These are phyloP conservation scores for Scenedesmus sp. DNA, from an alignment of 163 green algal genomes.

Conservation along the genomic window DNA sequence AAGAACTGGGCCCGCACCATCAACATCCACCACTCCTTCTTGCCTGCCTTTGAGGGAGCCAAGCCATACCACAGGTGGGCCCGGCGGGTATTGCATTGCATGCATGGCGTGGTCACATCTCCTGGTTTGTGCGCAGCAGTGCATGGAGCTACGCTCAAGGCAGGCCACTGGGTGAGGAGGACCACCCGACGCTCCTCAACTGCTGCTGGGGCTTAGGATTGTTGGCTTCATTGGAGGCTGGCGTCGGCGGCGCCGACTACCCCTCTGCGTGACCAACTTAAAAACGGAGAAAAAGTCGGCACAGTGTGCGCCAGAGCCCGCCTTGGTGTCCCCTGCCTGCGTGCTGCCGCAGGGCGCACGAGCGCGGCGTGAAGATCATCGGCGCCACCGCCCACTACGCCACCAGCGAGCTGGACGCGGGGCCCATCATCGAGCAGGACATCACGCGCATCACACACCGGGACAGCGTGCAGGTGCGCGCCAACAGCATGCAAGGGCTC, in stretches of 20 bases:
- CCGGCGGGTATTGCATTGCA: neutral
- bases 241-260: too few species aligned
- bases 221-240: too few species aligned
- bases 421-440: conserved; percentile 70
- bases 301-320: too few species aligned
- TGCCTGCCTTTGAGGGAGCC: conserved; percentile 68
- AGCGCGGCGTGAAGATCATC: conserved; percentile 91
- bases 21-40: conserved; percentile 92
- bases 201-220: too few species aligned
- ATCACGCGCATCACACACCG: conserved; percentile 69
- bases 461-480: conserved; percentile 27
- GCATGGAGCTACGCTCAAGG: too few species aligned
- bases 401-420: conserved; percentile 79
- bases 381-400: conserved; percentile 88
- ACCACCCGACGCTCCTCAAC: too few species aligned
- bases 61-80: neutral
- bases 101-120: neutral
- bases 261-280: too few species aligned
- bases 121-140: too few species aligned
- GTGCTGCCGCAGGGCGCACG: conserved; percentile 82
- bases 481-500: neutral
- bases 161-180: too few species aligned
- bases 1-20: conserved; percentile 82
- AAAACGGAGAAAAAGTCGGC: too few species aligned
- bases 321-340: too few species aligned